Evolutionary conservation across 192 early-diverging fungal genomes (phyloP).

Genomic region (Geosiphon pyriformis): DNA sequence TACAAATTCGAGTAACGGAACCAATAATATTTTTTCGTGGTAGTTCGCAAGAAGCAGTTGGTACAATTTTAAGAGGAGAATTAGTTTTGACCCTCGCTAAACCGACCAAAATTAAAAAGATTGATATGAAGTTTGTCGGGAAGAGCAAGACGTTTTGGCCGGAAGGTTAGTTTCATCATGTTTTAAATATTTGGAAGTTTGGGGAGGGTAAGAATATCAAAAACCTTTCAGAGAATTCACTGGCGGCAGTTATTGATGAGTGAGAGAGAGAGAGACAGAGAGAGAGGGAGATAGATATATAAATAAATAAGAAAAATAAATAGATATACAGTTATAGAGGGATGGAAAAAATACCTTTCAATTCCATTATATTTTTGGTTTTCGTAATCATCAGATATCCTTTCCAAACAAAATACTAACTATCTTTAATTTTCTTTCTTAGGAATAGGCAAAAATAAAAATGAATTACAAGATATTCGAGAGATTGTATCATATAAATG

Average conservation of each 20-base stretch:
- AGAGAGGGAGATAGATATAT: neutral
- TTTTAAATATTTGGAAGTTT: slow-evolving; percentile 30
- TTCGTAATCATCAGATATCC: no score
- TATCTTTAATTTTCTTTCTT: neutral
- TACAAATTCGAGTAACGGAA: slow-evolving; percentile 7
- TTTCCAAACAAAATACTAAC: no score
- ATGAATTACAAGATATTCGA: neutral
- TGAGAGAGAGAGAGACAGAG: neutral
- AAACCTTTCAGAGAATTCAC: neutral
- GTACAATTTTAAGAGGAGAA: slow-evolving; percentile 47
- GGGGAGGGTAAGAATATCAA: neutral
- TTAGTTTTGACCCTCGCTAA: slow-evolving; percentile 46
- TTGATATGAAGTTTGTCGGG: slow-evolving; percentile 46
- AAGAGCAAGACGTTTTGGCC: slow-evolving; percentile 38
- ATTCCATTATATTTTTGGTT: no score
- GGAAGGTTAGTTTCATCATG: slow-evolving; percentile 39
- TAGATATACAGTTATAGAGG: neutral
- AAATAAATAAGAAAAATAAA: neutral
- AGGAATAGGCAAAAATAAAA: neutral
- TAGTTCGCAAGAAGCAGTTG: slow-evolving; percentile 33
- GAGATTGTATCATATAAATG: neutral
- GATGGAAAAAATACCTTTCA: no score
- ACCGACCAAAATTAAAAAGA: slow-evolving; percentile 42
- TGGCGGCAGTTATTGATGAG: no score
- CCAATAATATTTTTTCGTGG: slow-evolving; percentile 26